A percentile compares a stretch with the other conserved stretches of the same genome.
These are phyloP conservation scores for Mortierella hygrophila DNA, from an alignment of 192 early-diverging fungal genomes.

Conservation along the genomic window DNA sequence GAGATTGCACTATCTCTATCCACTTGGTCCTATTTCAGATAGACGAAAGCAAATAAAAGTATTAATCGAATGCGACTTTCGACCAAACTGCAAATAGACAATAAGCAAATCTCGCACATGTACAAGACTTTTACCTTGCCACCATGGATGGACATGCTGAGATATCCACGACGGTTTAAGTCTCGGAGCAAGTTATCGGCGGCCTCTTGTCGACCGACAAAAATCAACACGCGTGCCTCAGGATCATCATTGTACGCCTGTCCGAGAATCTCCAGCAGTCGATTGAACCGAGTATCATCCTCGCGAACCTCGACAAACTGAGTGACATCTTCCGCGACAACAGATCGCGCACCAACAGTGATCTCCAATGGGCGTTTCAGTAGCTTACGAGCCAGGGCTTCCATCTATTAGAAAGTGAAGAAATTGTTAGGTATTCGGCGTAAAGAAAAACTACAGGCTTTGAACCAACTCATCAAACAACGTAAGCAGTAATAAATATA, in stretches of 20 bases:
- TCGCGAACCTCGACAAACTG: constrained; percentile 93
- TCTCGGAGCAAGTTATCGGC: constrained; percentile 92
- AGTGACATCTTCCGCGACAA: constrained; percentile 88
- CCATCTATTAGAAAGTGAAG: constrained; percentile 70
- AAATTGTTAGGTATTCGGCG: not conserved
- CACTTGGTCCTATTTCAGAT: constrained; percentile 74
- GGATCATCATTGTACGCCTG: constrained; percentile 78
- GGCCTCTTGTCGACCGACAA: constrained; percentile 96
- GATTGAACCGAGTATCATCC: constrained; percentile 87
- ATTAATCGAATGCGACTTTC: not conserved
- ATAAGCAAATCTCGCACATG: not conserved
- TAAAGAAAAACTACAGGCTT: constrained; percentile 2
- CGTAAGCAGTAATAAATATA: not conserved
- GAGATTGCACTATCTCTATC: constrained; percentile 93
- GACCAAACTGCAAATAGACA: no score
- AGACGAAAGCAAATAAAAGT: not conserved
- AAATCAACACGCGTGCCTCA: constrained; percentile 85
- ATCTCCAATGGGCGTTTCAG: constrained; percentile 93
- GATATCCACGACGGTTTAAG: constrained; percentile 86
- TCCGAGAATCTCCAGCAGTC: constrained; percentile 91
- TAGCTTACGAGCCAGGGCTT: constrained; percentile 94
- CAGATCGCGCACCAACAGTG: constrained; percentile 93
- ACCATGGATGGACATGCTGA: constrained; percentile 93
- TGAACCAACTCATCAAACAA: not conserved
- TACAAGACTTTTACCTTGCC: constrained; percentile 74